Evolutionary conservation across 1,284 basidiomycete species (phyloP).

Genomic region (Amylostereum chailletii): DNA sequence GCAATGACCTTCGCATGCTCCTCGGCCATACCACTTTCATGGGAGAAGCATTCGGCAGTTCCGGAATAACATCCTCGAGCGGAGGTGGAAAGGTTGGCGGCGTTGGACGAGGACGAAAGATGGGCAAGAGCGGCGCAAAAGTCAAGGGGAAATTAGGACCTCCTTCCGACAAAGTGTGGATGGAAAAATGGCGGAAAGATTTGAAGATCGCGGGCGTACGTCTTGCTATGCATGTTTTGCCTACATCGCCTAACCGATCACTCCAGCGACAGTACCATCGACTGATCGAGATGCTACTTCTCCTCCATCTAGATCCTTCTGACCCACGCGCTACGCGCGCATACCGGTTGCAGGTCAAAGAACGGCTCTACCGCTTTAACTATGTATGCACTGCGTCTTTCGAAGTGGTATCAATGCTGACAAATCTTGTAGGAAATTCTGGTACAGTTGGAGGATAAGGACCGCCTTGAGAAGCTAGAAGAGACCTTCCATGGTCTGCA

Average conservation of each 20-base stretch:
- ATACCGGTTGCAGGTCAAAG: conserved; percentile 85
- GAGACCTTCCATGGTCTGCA: conserved; percentile 88
- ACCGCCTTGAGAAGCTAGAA: conserved; percentile 83
- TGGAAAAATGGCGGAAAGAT: conserved; percentile 69
- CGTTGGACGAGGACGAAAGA: conserved; percentile 27
- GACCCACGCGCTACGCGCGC: conserved; percentile 51
- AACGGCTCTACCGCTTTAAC: conserved; percentile 90
- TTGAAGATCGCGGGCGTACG: conserved; percentile 85
- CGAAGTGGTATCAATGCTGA: not conserved
- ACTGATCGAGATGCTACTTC: conserved; percentile 85
- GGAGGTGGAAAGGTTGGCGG: conserved; percentile 42
- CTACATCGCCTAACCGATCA: not conserved
- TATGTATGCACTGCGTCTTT: conserved; percentile 55
- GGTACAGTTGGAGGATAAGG: conserved; percentile 76
- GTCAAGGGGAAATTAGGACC: conserved; percentile 62
- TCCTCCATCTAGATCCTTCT: conserved; percentile 60
- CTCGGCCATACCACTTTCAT: conserved; percentile 56
- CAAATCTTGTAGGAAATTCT: conserved; percentile 62
- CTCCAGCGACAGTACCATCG: conserved; percentile 86
- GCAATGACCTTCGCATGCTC: conserved; percentile 84
- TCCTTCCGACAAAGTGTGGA: conserved; percentile 73
- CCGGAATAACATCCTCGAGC: conserved; percentile 23
- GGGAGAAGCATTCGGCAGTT: conserved; percentile 50
- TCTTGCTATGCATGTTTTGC: conserved; percentile 10
- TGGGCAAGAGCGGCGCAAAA: conserved; percentile 19